Evolutionary conservation across 208 protist species (phyloP).

Genomic region (Trypanosoma conorhini): DNA sequence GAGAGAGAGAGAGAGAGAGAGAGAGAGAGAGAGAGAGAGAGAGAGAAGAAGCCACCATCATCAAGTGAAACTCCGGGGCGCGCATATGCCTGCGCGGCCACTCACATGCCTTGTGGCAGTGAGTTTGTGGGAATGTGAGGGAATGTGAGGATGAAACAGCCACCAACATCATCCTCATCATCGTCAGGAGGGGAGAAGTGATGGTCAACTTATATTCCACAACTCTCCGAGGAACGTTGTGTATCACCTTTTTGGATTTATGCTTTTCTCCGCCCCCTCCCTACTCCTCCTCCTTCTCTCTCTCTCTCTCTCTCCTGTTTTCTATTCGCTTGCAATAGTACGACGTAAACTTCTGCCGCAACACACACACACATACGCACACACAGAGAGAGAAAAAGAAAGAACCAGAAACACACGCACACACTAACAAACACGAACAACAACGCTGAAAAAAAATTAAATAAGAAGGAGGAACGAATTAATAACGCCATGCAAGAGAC

Average conservation of each 20-base stretch:
- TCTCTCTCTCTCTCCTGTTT: background rate
- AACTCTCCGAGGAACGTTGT: background rate
- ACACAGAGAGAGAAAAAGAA: background rate
- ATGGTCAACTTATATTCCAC: background rate
- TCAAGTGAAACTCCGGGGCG: background rate
- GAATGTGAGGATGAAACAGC: background rate
- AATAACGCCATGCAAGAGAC: background rate
- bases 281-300: background rate
- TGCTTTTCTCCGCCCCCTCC: background rate
- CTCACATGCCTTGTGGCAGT: too few relatives aligned
- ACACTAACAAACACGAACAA: conserved; percentile 2
- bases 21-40: background rate
- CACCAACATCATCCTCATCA: background rate
- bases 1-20: too few relatives aligned
- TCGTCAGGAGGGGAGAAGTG: background rate
- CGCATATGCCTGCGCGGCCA: too few relatives aligned
- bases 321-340: background rate
- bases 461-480: conserved; percentile 5
- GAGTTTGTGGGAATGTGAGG: background rate
- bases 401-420: background rate
- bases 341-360: too few relatives aligned
- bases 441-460: conserved; percentile 10
- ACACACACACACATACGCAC: too few relatives aligned
- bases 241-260: background rate
- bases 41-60: background rate